Evolutionary conservation across 1,139 yeast genomes (phyloP).

Genomic region (Nakaseomyces kungkrabaensis): DNA sequence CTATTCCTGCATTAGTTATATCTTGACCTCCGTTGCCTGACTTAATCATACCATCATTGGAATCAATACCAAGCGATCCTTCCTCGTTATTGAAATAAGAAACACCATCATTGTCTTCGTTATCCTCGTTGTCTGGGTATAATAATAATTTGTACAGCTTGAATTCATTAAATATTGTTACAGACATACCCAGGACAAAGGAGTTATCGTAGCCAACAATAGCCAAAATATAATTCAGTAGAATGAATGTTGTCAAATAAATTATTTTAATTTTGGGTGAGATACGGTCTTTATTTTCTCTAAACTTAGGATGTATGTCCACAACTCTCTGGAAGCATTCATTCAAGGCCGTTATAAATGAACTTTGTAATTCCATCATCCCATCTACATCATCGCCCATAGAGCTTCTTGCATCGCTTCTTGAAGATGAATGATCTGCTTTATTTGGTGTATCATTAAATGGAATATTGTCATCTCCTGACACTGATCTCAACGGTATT

Average conservation of each 20-base stretch:
- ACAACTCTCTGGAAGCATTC: slow-evolving; percentile 37
- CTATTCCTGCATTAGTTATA: slow-evolving; percentile 4
- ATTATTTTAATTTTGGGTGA: slow-evolving; percentile 33
- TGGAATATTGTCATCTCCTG: slow-evolving; percentile 4
- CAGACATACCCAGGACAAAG: slow-evolving; percentile 43
- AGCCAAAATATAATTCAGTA: slow-evolving; percentile 47
- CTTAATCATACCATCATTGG: neutral
- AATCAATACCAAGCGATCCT: neutral
- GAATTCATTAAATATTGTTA: slow-evolving; percentile 51
- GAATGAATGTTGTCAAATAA: slow-evolving; percentile 39
- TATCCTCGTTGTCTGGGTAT: slow-evolving; percentile 24
- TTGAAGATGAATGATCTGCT: neutral
- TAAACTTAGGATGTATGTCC: slow-evolving; percentile 37
- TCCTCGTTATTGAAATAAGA: neutral
- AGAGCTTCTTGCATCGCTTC: slow-evolving; percentile 10
- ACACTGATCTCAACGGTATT: slow-evolving; percentile 1
- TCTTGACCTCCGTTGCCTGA: slow-evolving; percentile 4
- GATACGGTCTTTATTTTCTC: slow-evolving; percentile 26
- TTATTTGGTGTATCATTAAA: slow-evolving; percentile 2
- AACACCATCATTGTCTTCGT: slow-evolving; percentile 17
- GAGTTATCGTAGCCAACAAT: slow-evolving; percentile 51
- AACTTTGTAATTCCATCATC: slow-evolving; percentile 16
- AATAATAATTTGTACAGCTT: slow-evolving; percentile 36
- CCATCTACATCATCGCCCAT: slow-evolving; percentile 30
- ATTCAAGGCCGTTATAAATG: slow-evolving; percentile 25